These are phyloP conservation scores for Thermothielavioides terrestris DNA, from an alignment of 495 filamentous ascomycete species.

Conservation along the genomic window DNA sequence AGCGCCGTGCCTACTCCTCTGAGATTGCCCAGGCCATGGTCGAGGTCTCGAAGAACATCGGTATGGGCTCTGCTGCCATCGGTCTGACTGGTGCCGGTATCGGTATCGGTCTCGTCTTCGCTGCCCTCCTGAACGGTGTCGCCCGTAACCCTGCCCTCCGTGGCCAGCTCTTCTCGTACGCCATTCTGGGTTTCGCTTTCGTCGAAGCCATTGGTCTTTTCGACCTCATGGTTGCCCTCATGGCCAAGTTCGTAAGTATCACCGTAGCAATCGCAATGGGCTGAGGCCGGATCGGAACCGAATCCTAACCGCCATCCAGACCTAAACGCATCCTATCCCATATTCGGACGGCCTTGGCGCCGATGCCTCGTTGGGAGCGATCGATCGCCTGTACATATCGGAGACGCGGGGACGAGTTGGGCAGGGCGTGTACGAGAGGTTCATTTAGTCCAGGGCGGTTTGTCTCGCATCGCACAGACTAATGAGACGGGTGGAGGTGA, in stretches of 20 bases:
- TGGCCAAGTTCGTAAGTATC: constrained; percentile 61
- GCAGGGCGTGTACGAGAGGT: constrained; percentile 24
- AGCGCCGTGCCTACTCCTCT: constrained; percentile 66
- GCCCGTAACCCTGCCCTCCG: constrained; percentile 85
- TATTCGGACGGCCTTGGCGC: constrained; percentile 12
- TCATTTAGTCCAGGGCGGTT: constrained; percentile 18
- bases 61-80: constrained; percentile 79
- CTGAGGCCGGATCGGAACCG: background rate
- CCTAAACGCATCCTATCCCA: constrained; percentile 21
- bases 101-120: constrained; percentile 89
- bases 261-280: background rate
- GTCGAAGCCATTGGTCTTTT: constrained; percentile 90
- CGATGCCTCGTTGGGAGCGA: constrained; percentile 18
- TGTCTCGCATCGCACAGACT: constrained; percentile 16
- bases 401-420: constrained; percentile 10
- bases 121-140: constrained; percentile 69
- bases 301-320: constrained; percentile 15
- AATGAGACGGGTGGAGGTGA: constrained; percentile 20
- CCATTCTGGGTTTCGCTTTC: constrained; percentile 91
- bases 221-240: constrained; percentile 88
- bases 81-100: constrained; percentile 87
- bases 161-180: constrained; percentile 86
- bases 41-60: constrained; percentile 78
- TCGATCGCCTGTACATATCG: constrained; percentile 26
- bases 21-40: constrained; percentile 80